Evolutionary conservation across 768 basidiomycete species (phyloP), one percentile per base, ranked within the genome.

Genomic region (Tulasnella sp.): DNA sequence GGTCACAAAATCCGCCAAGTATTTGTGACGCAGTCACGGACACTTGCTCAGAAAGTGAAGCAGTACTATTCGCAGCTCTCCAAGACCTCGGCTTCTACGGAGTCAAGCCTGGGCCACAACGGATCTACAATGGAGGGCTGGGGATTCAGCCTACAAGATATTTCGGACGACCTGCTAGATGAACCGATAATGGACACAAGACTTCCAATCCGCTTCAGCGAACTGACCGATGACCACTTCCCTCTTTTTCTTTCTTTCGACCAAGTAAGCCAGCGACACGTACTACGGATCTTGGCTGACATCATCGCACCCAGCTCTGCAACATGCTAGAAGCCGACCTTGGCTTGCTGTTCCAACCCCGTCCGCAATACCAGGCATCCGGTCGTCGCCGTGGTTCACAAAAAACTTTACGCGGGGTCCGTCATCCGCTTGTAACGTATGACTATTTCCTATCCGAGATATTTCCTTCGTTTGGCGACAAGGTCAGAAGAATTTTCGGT

Each of bases 21-120:
- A 11, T 86, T 86, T 59, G 77, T 86, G 2, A 86, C 84, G 0
- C 80, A 83, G 62, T 86, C 84, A 2, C 73, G 73, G 15, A 71
- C 29, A 17, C 49, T 57, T 1, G 43, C 48, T 4, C n/a, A 46
- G 25, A 14, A 36, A 4, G 56, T 57, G 0, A 25, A 37, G 4
- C 31, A 35, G n/a, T 32, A 52, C 27, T 52, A 23, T n/a, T 19
- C 15, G 34, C 29, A 36, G 50, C 50, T 52, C 17, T 17, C 8
- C 15, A 15, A 21, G 9, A 52, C 31, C 34, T 43, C n/a, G 6
- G 17, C 17, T 9, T 25, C 41, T 17, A 25, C 41, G n/a, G 42
- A 43, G 17, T 43, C 42, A 21, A 43, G 29, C 17, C 21, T 8
- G 6, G 17, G 12, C 8, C 21, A 6, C 7, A 11, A 21, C 17